These are phyloP conservation scores for Aphanocladium album DNA, from an alignment of 2,329 filamentous ascomycete species.

Conservation along the genomic window DNA sequence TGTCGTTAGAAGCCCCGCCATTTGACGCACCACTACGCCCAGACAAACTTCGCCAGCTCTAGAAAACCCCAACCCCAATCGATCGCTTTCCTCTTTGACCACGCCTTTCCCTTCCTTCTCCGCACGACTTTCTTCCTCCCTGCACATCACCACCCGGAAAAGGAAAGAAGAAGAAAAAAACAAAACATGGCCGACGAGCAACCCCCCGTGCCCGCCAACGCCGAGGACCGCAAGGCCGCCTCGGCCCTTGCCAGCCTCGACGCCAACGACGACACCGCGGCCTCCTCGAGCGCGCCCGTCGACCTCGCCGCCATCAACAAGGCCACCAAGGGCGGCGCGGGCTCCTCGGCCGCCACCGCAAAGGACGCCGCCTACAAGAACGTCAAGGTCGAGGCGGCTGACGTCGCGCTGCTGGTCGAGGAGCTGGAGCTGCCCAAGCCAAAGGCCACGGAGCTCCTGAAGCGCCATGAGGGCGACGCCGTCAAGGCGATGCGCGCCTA, in stretches of 20 bases:
- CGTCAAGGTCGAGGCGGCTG: constrained; percentile 69
- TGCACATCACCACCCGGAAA: neutral
- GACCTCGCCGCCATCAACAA: constrained; percentile 67
- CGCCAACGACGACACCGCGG: constrained; percentile 36
- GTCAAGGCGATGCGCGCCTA: constrained; percentile 62
- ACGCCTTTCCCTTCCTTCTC: neutral
- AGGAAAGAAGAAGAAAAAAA: too few relatives aligned
- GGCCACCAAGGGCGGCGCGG: constrained; percentile 54
- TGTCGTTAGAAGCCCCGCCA: too few relatives aligned
- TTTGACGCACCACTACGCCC: too few relatives aligned
- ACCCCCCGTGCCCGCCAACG: constrained; percentile 52
- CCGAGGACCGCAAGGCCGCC: constrained; percentile 73
- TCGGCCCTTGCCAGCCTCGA: constrained; percentile 69
- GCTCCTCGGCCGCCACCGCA: neutral
- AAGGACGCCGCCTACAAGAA: constrained; percentile 41
- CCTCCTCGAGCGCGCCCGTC: constrained; percentile 41
- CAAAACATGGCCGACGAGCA: constrained; percentile 59
- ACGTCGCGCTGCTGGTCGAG: constrained; percentile 66
- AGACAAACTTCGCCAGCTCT: too few relatives aligned
- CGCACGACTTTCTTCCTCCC: neutral
- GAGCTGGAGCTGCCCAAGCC: constrained; percentile 66
- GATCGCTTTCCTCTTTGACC: too few relatives aligned
- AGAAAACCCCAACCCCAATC: too few relatives aligned
- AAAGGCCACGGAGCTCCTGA: constrained; percentile 71
- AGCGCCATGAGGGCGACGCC: constrained; percentile 64